These are phyloP conservation scores for Plasmodium yoelii DNA, from an alignment of 169 alveolate genomes.

Conservation along the genomic window DNA sequence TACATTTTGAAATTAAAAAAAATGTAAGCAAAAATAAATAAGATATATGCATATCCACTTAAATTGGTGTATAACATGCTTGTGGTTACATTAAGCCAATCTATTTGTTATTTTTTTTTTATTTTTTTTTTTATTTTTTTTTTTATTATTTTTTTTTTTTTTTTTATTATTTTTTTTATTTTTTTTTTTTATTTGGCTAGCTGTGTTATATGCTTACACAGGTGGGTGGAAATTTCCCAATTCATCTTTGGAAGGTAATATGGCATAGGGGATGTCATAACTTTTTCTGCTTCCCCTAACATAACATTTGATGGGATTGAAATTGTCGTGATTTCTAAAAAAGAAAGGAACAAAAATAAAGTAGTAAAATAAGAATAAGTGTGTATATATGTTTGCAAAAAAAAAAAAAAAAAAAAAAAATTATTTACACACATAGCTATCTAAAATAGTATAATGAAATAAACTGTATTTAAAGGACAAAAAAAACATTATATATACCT, in stretches of 20 bases:
- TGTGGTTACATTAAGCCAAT: background rate
- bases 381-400: background rate
- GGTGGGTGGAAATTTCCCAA: conserved; percentile 93
- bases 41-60: background rate
- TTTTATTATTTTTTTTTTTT: background rate
- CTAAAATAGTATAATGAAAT: background rate
- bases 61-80: background rate
- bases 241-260: conserved; percentile 90
- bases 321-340: conserved; percentile 88
- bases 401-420: background rate
- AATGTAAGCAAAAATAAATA: conserved; percentile 25
- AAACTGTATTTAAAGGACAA: conserved; percentile 1
- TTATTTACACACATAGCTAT: no score
- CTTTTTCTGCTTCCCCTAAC: conserved; percentile 90
- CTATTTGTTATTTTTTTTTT: background rate
- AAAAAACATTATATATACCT: conserved; percentile 78
- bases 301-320: conserved; percentile 86
- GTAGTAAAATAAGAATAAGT: background rate
- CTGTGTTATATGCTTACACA: conserved; percentile 62
- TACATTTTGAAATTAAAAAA: conserved; percentile 28
- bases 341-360: background rate
- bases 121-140: no score
- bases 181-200: background rate
- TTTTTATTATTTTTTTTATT: no score
- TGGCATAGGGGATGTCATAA: conserved; percentile 85